These are phyloP conservation scores for Pseudofabraea citricarpa DNA, from an alignment of 2,329 filamentous ascomycete genomes.

Conservation along the genomic window DNA sequence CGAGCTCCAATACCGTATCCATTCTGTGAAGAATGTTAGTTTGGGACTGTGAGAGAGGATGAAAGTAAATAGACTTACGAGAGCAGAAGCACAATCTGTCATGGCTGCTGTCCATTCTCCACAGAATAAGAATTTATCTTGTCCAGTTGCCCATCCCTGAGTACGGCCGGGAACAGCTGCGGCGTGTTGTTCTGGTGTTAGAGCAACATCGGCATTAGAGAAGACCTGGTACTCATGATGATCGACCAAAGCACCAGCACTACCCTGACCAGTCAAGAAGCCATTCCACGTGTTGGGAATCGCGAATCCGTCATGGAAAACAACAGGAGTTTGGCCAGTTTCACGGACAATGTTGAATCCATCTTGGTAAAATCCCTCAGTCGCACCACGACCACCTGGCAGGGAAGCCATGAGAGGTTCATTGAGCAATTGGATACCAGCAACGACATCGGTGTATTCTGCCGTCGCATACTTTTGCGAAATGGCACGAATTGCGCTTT, in stretches of 20 bases:
- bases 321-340: slow-evolving; percentile 39
- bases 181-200: slow-evolving; percentile 48
- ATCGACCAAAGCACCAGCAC: slow-evolving; percentile 42
- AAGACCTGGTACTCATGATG: slow-evolving; percentile 65
- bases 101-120: slow-evolving; percentile 45
- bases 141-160: slow-evolving; percentile 54
- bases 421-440: background rate
- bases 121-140: slow-evolving; percentile 33
- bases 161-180: slow-evolving; percentile 42
- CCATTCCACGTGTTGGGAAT: slow-evolving; percentile 51
- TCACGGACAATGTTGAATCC: slow-evolving; percentile 38
- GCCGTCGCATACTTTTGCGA: background rate
- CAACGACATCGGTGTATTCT: background rate
- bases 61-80: slow-evolving; percentile 57
- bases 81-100: slow-evolving; percentile 45
- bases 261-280: slow-evolving; percentile 44
- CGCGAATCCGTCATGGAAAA: slow-evolving; percentile 52
- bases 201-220: slow-evolving; percentile 39
- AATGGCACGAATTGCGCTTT: background rate
- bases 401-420: background rate
- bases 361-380: slow-evolving; percentile 35
- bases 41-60: too few relatives aligned
- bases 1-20: slow-evolving; percentile 54
- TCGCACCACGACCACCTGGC: background rate
- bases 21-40: too few relatives aligned